Base-by-base conservation (phyloP, 768 basidiomycete species). In the Macrolepiota fuliginosa region DNA sequence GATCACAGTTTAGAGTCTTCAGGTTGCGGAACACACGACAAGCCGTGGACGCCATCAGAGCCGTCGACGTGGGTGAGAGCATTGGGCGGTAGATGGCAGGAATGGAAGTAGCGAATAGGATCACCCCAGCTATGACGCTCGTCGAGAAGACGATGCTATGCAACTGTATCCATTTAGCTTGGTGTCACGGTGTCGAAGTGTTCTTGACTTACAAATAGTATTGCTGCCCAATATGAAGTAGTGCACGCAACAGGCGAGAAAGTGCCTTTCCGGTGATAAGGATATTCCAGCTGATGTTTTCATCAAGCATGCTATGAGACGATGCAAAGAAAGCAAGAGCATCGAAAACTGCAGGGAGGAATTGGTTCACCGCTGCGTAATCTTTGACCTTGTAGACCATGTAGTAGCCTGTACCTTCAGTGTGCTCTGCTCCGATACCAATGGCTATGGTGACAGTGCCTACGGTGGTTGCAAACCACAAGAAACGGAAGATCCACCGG, bases 21-120 rank as follows among this genome's bases (percentile, higher is more conserved):
- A n/a, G n/a, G n/a, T n/a, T n/a, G n/a, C n/a, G n/a, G n/a, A 70
- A 75, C 3, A 76, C 75, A 1, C 69, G 63, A 61, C 71, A 74
- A 1, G 74, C 73, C 74, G 75, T 75, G 22, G 70, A 65, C 32
- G 72, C 72, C 17, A 63, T 58, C 11, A 76, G 51, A 5, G 69
- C 70, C 19, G 73, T 40, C 40, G 70, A 68, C 2, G 71, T 70
- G 22, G 71, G 65, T n/a, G 71, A 65, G 50, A 73, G 66, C 67
- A 72, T 72, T 29, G 63, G 64, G 54, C 64, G 67, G 37, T 71
- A 15, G 68, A 65, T n/a, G n/a, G n/a, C n/a, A n/a, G n/a, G n/a
- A n/a, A n/a, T n/a, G n/a, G n/a, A n/a, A n/a, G n/a, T n/a, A 40
- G 61, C 46, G 42, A 67, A 46, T 49, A 74, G 64, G 11, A 73